Evolutionary conservation across 805 yeast species (phyloP).

Genomic region (Teunomyces tritomae): DNA sequence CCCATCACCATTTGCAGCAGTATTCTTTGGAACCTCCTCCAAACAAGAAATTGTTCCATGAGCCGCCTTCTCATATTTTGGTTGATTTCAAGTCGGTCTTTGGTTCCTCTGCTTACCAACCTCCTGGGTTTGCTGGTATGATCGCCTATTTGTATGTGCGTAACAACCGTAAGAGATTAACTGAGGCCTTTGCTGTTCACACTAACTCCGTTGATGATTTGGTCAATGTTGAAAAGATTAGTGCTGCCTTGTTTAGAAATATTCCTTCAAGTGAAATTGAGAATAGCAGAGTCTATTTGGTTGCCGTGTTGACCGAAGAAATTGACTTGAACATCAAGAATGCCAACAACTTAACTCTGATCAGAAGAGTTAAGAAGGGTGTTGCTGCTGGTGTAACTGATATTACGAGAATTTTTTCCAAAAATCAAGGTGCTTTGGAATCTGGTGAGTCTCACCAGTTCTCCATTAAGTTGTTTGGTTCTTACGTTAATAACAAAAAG

Average conservation of each 20-base stretch:
- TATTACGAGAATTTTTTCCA: conserved; percentile 72
- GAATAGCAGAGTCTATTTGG: conserved; percentile 67
- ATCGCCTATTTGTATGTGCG: conserved; percentile 72
- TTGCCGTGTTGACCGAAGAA: conserved; percentile 72
- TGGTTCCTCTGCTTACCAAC: conserved; percentile 55
- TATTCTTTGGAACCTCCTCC: conserved; percentile 44
- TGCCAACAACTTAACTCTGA: conserved; percentile 21
- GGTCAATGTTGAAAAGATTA: conserved; percentile 58
- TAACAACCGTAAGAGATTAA: conserved; percentile 58
- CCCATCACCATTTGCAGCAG: conserved; percentile 24
- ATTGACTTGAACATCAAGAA: conserved; percentile 42
- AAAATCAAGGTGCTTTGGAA: conserved; percentile 56
- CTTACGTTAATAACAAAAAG: conserved; percentile 50
- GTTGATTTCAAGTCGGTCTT: conserved; percentile 73
- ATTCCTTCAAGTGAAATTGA: conserved; percentile 67
- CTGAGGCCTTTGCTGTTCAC: conserved; percentile 76
- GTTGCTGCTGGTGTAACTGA: conserved; percentile 88
- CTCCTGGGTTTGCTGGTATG: conserved; percentile 68
- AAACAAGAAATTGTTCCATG: conserved; percentile 46
- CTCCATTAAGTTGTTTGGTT: conserved; percentile 67
- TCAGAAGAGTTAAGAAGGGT: conserved; percentile 62
- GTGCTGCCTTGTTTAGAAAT: conserved; percentile 78
- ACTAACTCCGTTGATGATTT: conserved; percentile 57
- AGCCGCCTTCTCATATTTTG: conserved; percentile 63
- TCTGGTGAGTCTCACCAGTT: conserved; percentile 70